phyloP scores from a whole-genome alignment of 2,329 filamentous ascomycete species.

The Fusarium sp. region DNA sequence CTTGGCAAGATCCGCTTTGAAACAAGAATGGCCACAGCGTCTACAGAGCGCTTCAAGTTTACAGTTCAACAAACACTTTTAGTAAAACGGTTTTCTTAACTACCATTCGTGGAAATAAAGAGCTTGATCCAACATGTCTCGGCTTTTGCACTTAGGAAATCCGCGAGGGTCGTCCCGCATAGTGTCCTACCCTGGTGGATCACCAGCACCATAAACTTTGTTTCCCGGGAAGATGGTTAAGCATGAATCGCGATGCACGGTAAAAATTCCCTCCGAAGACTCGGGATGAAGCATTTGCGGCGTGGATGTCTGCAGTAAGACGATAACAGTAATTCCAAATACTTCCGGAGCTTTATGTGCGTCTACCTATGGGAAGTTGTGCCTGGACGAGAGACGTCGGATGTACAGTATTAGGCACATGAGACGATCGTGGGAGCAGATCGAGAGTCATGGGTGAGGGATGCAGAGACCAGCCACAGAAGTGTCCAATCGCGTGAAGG shows the following conservation, averaged over 20 bases:
- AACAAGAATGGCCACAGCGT: constrained; percentile 7
- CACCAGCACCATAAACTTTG: not conserved
- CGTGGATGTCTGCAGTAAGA: not conserved
- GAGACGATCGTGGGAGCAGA: not conserved
- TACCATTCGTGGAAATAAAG: constrained; percentile 25
- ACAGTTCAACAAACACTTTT: not conserved
- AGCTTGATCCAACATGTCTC: constrained; percentile 6
- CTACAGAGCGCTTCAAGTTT: constrained; percentile 13
- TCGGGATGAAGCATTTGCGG: constrained; percentile 10
- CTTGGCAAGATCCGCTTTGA: constrained; percentile 23
- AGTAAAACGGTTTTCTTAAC: not conserved
- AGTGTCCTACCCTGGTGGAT: constrained; percentile 7
- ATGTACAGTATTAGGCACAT: not conserved
- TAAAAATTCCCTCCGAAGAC: not conserved
- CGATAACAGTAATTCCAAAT: not conserved
- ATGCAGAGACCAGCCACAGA: not conserved
- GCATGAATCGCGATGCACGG: constrained; percentile 13
- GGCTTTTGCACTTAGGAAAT: constrained; percentile 9
- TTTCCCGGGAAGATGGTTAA: constrained; percentile 7
- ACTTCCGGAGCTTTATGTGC: not conserved
- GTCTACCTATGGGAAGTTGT: not conserved
- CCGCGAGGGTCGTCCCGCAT: constrained; percentile 1
- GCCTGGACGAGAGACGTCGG: not conserved
- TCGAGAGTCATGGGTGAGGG: constrained; percentile 12
- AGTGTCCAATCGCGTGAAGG: not conserved